Percentiles rank a stretch among this genome's conserved stretches.
Evolutionary conservation across 192 early-diverging fungal species (phyloP).

Genomic region (Mycoemilia scoparia): DNA sequence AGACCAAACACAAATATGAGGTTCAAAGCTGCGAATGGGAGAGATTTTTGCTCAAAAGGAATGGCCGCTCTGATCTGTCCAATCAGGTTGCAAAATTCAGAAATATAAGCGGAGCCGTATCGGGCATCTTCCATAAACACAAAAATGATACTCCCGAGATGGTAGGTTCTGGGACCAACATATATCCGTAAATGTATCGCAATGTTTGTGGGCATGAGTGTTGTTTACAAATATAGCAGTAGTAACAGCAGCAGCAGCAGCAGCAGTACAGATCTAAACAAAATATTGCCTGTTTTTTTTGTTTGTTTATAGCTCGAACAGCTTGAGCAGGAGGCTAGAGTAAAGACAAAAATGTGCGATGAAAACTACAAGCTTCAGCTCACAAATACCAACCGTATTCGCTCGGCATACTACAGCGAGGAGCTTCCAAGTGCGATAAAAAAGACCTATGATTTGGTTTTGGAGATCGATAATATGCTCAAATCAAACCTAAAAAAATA

Average conservation of each 20-base stretch:
- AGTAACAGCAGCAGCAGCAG: too few relatives aligned
- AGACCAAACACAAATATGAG: constrained; percentile 67
- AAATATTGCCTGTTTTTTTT: constrained; percentile 1
- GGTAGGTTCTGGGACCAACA: too few relatives aligned
- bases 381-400: constrained; percentile 47
- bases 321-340: constrained; percentile 71
- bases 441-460: constrained; percentile 60
- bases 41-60: constrained; percentile 33
- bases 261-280: too few relatives aligned
- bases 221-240: too few relatives aligned
- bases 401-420: constrained; percentile 55
- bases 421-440: constrained; percentile 72
- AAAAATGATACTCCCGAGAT: constrained; percentile 22
- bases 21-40: constrained; percentile 72
- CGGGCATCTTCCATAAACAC: constrained; percentile 28
- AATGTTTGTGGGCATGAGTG: too few relatives aligned
- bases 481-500: constrained; percentile 66
- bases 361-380: constrained; percentile 71
- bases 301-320: constrained; percentile 36
- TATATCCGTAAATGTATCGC: too few relatives aligned
- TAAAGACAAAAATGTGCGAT: constrained; percentile 64
- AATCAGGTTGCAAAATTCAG: constrained; percentile 11
- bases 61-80: constrained; percentile 3
- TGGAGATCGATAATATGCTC: constrained; percentile 66
- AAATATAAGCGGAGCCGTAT: constrained; percentile 17